Conservation (phyloP, 371 early-diverging fungal species). For the Fennellomyces sp. region DNA sequence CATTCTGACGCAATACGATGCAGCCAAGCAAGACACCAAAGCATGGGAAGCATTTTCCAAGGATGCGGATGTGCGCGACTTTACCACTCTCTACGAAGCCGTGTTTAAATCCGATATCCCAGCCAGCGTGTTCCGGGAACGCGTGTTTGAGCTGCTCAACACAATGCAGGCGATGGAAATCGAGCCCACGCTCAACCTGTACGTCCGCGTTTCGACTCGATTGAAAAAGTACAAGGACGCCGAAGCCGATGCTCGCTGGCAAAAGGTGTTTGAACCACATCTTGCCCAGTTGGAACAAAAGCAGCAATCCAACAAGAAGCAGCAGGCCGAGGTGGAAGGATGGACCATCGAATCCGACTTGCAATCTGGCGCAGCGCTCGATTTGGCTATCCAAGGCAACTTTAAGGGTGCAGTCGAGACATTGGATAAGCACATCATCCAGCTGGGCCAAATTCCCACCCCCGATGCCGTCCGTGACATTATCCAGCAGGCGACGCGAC, state of each 20-base stretch:
- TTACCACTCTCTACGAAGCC: slow-evolving; percentile 12
- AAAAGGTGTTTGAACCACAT: slow-evolving; percentile 29
- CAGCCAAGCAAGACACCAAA: slow-evolving; percentile 12
- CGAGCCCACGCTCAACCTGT: slow-evolving; percentile 12
- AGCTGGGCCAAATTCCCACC: slow-evolving; percentile 30
- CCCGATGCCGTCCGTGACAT: slow-evolving; percentile 49
- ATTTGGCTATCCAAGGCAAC: slow-evolving; percentile 28
- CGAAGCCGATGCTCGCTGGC: slow-evolving; percentile 38
- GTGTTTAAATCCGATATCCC: slow-evolving; percentile 6
- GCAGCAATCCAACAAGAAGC: neutral
- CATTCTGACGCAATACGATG: slow-evolving; percentile 21
- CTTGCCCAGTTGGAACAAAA: slow-evolving; percentile 4
- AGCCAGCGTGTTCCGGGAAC: slow-evolving; percentile 2
- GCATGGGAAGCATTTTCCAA: slow-evolving; percentile 18
- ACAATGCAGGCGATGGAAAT: slow-evolving; percentile 11
- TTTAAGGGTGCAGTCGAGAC: slow-evolving; percentile 27
- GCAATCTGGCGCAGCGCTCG: slow-evolving; percentile 30
- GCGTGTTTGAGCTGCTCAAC: slow-evolving; percentile 11
- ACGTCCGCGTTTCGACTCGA: slow-evolving; percentile 18
- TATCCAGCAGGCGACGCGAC: slow-evolving; percentile 34
- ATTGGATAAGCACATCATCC: slow-evolving; percentile 31
- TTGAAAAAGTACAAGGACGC: slow-evolving; percentile 18
- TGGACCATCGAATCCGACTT: slow-evolving; percentile 18
- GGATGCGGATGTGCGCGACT: neutral
- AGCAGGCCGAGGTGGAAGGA: neutral